phyloP scores from a whole-genome alignment of 345 rosid genomes.

The Heritiera littoralis region DNA sequence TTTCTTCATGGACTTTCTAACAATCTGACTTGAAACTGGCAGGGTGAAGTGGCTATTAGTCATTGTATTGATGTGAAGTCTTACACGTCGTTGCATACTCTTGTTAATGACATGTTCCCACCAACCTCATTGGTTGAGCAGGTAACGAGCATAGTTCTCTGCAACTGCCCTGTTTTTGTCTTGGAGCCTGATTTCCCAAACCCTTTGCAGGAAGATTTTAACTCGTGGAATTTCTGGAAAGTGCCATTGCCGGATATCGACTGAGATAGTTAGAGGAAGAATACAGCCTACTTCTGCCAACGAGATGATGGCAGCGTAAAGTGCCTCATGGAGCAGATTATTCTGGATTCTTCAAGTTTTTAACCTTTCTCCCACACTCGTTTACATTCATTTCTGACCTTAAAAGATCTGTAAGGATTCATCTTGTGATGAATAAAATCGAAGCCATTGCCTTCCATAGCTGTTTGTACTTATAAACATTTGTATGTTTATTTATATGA shows the following conservation, averaged over 20 bases:
- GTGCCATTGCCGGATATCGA: constrained; percentile 61
- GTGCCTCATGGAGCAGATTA: not conserved
- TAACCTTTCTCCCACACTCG: not conserved
- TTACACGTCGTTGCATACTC: constrained; percentile 84
- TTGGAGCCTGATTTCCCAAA: not conserved
- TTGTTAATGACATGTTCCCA: constrained; percentile 89
- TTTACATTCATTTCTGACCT: not conserved
- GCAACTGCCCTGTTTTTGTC: not conserved
- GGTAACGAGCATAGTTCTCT: constrained; percentile 39
- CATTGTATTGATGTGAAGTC: constrained; percentile 64
- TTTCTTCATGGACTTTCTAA: not conserved
- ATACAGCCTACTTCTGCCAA: not conserved
- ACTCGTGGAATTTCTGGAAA: constrained; percentile 85
- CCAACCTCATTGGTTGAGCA: constrained; percentile 76
- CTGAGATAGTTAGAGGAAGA: constrained; percentile 17
- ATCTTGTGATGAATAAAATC: constrained; percentile 12
- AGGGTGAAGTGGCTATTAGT: constrained; percentile 93
- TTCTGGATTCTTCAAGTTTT: constrained; percentile 11
- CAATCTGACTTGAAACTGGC: constrained; percentile 19
- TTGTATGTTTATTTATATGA: not conserved
- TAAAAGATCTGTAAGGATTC: constrained; percentile 22
- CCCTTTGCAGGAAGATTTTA: constrained; percentile 73
- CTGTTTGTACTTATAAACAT: not conserved
- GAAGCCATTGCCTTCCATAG: not conserved
- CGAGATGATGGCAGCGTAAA: constrained; percentile 10